Percentiles rank a stretch among this genome's conserved stretches.
These are phyloP conservation scores for Microcos paniculata DNA, from an alignment of 345 rosid genomes.

Conservation along the genomic window DNA sequence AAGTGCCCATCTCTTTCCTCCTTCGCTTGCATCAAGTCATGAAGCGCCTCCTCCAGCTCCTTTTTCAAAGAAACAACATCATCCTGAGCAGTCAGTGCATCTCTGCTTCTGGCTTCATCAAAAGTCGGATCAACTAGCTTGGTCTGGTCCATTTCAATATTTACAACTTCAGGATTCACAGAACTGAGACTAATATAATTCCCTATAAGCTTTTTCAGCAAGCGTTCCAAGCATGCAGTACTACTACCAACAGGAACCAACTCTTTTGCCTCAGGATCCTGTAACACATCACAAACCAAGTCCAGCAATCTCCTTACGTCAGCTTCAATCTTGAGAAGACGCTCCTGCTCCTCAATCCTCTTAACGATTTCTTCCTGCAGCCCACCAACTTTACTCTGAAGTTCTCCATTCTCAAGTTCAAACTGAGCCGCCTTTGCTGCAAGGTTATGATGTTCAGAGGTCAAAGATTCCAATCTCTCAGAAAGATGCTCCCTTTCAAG, in stretches of 20 bases:
- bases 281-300: slow-evolving; percentile 57
- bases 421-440: slow-evolving; percentile 40
- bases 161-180: slow-evolving; percentile 28
- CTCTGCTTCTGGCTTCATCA: slow-evolving; percentile 44
- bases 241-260: slow-evolving; percentile 39
- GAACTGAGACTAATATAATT: slow-evolving; percentile 35
- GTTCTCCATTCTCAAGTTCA: slow-evolving; percentile 57
- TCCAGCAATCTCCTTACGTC: slow-evolving; percentile 54
- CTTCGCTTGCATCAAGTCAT: slow-evolving; percentile 48
- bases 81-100: slow-evolving; percentile 34
- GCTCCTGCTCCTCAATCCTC: slow-evolving; percentile 48
- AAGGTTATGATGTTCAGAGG: slow-evolving; percentile 44
- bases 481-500: slow-evolving; percentile 54
- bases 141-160: slow-evolving; percentile 22
- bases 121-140: slow-evolving; percentile 30
- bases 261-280: slow-evolving; percentile 48
- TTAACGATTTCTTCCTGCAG: slow-evolving; percentile 56
- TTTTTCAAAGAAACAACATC: slow-evolving; percentile 45
- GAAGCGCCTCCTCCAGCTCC: slow-evolving; percentile 64
- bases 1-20: slow-evolving; percentile 69
- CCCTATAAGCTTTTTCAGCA: slow-evolving; percentile 69
- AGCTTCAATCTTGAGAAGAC: slow-evolving; percentile 40
- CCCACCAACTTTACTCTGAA: slow-evolving; percentile 46
- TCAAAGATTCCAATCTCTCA: slow-evolving; percentile 56
- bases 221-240: slow-evolving; percentile 56